Evolutionary conservation across 2,329 filamentous ascomycete genomes (phyloP), one percentile per base, ranked within the genome.

Genomic region (Scortechinia acanthostroma): DNA sequence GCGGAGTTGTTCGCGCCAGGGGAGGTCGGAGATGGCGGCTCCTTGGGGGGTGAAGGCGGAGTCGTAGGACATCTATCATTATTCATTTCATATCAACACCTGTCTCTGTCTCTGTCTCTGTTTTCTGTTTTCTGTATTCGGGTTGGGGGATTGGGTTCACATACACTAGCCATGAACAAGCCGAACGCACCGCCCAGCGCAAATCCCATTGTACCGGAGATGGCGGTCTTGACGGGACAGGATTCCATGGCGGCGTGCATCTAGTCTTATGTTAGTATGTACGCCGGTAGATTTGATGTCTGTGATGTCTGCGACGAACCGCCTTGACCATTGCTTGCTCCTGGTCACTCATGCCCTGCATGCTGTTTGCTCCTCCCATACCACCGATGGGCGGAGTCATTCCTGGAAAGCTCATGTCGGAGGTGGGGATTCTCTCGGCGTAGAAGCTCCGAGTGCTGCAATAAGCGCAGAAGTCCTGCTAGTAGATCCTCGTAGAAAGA

Each of bases 41-140:
- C 35, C 35, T 40, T 40, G 35, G 22, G 62, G 69, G 62, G 78
- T 85, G 66, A 90, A 84, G 48, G 91, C 88, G 0, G 91, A 96
- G 62, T 98, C 93, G 77, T 98, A 98, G 66, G 89, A 86, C 93
- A 98, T 98, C 89, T 95, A 50, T n/a, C n/a, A n/a, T n/a, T n/a
- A n/a, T n/a, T n/a, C n/a, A n/a, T n/a, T n/a, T n/a, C n/a, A n/a
- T n/a, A n/a, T 43, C 3, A 25, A 44, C 22, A 10, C 2, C 17
- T 13, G n/a, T n/a, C n/a, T n/a, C n/a, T n/a, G n/a, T n/a, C n/a
- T n/a, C n/a, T n/a, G n/a, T n/a, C n/a, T n/a, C n/a, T 40, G 17
- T 10, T 13, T 40, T 13, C 14, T 13, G 6, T 40, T 40, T 19
- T 40, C 35, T 40, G 13, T 6, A 40, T 15, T 44, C 19, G 22